These are phyloP conservation scores for Penicillium janthinellum DNA, from an alignment of 2,329 filamentous ascomycete species.

Conservation along the genomic window DNA sequence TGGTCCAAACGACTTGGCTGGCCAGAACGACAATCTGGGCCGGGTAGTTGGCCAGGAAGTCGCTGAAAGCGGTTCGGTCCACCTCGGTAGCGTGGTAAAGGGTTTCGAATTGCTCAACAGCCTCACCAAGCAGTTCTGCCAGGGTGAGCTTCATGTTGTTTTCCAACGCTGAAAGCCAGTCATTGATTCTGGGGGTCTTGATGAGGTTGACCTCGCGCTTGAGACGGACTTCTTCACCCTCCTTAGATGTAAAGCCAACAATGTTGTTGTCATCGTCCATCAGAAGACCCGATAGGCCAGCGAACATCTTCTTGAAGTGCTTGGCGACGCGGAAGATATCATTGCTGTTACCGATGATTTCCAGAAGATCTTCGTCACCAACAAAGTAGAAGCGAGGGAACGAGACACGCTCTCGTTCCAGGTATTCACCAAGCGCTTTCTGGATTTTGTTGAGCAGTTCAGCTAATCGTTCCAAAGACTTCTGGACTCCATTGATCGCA, in stretches of 20 bases:
- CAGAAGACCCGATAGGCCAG: slow-evolving; percentile 83
- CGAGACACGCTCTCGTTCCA: slow-evolving; percentile 94
- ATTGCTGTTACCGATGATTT: slow-evolving; percentile 99
- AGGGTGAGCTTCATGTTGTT: slow-evolving; percentile 91
- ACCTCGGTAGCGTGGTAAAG: slow-evolving; percentile 74
- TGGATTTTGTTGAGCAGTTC: slow-evolving; percentile 98
- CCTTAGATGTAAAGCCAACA: slow-evolving; percentile 89
- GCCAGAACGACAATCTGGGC: slow-evolving; percentile 95
- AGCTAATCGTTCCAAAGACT: slow-evolving; percentile 91
- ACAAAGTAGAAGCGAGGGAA: slow-evolving; percentile 99
- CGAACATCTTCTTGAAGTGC: slow-evolving; percentile 99
- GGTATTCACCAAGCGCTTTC: slow-evolving; percentile 95
- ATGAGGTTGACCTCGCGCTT: slow-evolving; percentile 90
- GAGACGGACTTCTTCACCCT: slow-evolving; percentile 83
- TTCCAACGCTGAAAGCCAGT: slow-evolving; percentile 95
- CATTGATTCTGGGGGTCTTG: slow-evolving; percentile 96
- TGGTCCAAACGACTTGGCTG: slow-evolving; percentile 92
- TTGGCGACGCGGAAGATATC: slow-evolving; percentile 95
- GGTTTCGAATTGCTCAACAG: slow-evolving; percentile 76
- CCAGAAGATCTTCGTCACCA: slow-evolving; percentile 93
- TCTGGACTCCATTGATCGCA: slow-evolving; percentile 92
- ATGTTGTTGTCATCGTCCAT: slow-evolving; percentile 92
- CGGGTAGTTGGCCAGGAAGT: slow-evolving; percentile 82
- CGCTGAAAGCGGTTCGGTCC: slow-evolving; percentile 68
- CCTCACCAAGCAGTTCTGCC: slow-evolving; percentile 85